Base-by-base conservation (phyloP, 2,329 filamentous ascomycete genomes). In the Plectosphaerella plurivora region DNA sequence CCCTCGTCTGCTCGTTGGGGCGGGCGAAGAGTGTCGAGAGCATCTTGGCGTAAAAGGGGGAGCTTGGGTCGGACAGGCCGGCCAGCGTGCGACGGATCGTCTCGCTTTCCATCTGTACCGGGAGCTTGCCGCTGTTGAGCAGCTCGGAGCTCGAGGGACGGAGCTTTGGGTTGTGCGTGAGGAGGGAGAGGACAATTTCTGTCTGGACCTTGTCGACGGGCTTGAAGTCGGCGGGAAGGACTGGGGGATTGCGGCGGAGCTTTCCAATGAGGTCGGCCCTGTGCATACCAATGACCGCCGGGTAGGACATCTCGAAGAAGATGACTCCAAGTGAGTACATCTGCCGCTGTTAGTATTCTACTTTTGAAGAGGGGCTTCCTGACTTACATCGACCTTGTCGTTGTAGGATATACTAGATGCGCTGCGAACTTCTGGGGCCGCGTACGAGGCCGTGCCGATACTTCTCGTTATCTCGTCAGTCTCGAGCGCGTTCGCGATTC, bases 241-340 rank as follows among this genome's bases (percentile, higher is more conserved):
- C 69, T 39, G 91, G 86, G 12, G 83, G 75, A 39, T 83, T 81
- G 59, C 84, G 79, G 45, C 90, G 82, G 42, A 97, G 77, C 51
- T 80, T 74, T 50, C 87, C 80, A 25, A 97, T 76, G 4, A 85
- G 80, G 49, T 78, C 70, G 2, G 80, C 81, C 56, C 84, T 78
- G 60, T 87, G 79, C 82, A 87, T 86, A 5, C 83, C 83, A 11
- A 76, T 59, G 65, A 86, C 75, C 0, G 82, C 77, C 35, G 75
- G 70, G 58, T 86, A 92, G 63, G 89, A 95, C 94, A 99, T 99
- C 69, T 99, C 94, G 60, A 97, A 97, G 72, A 99, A 96, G 53
- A 99, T 97, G 57, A 99, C 89, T 0, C 94, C 94, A 42, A 99
- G 77, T 0, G 93, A 97, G 66, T 94, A 99, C 93, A 99, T 97